Evolutionary conservation across 257 asterid species (phyloP).

Genomic region (Ajuga chamaepitys): DNA sequence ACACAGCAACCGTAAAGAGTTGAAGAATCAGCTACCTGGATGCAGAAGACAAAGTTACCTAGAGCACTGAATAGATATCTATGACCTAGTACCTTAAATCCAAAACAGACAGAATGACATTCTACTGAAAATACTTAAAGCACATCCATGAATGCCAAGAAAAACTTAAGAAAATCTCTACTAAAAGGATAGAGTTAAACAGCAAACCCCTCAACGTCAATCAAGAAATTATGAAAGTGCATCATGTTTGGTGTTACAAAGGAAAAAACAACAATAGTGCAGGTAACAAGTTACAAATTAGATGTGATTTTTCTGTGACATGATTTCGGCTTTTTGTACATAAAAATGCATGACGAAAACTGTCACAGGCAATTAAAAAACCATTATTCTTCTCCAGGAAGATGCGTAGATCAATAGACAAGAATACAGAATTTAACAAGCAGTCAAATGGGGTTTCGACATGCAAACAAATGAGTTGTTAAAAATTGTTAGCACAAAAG

Average conservation of each 20-base stretch:
- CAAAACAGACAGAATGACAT: background rate
- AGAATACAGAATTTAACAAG: background rate
- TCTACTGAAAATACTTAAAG: background rate
- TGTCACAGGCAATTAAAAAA: background rate
- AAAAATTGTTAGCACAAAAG: background rate
- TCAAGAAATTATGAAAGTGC: background rate
- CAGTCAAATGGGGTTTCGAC: background rate
- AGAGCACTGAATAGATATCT: background rate
- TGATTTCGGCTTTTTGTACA: background rate
- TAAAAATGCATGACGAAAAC: background rate
- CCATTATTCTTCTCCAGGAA: background rate
- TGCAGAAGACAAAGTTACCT: constrained; percentile 8
- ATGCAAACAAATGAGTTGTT: too few relatives aligned
- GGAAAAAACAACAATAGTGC: background rate
- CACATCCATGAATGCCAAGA: background rate
- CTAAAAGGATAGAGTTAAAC: background rate
- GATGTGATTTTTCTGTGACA: background rate
- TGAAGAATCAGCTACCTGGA: constrained; percentile 94
- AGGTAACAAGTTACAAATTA: background rate
- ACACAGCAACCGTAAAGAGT: constrained; percentile 98
- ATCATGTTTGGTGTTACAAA: background rate
- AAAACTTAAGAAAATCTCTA: background rate
- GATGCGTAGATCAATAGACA: background rate
- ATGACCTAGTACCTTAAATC: background rate
- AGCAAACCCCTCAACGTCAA: background rate